Evolutionary conservation across 257 asterid species (phyloP).

Genomic region (Penstemon eatonii): DNA sequence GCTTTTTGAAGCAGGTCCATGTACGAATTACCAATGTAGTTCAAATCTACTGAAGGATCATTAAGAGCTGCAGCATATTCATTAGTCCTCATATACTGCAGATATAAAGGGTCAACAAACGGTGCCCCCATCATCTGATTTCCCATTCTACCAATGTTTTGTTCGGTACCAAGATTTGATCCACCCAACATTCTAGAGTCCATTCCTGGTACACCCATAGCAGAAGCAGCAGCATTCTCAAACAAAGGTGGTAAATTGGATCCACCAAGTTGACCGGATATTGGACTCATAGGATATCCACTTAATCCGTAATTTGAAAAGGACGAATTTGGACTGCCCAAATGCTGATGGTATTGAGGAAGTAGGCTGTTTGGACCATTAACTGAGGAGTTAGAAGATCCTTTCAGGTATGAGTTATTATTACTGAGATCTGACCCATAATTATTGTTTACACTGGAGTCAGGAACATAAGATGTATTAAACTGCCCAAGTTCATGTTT

Average conservation of each 20-base stretch:
- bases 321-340: constrained; percentile 78
- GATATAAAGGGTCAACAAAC: constrained; percentile 69
- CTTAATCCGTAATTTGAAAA: constrained; percentile 53
- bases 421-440: constrained; percentile 43
- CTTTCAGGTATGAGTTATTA: constrained; percentile 55
- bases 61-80: constrained; percentile 73
- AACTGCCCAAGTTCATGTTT: constrained; percentile 44
- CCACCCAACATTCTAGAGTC: constrained; percentile 76
- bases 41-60: constrained; percentile 69
- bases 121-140: constrained; percentile 70
- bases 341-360: constrained; percentile 67
- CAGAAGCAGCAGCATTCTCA: constrained; percentile 95
- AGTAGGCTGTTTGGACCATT: constrained; percentile 54
- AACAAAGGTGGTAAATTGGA: constrained; percentile 80
- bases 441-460: constrained; percentile 38
- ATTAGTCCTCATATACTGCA: constrained; percentile 72
- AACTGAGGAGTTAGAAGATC: constrained; percentile 47
- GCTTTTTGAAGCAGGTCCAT: constrained; percentile 87
- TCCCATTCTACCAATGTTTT: constrained; percentile 55
- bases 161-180: constrained; percentile 57
- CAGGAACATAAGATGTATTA: constrained; percentile 41
- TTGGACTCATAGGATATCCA: constrained; percentile 74
- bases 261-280: constrained; percentile 65
- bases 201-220: constrained; percentile 72
- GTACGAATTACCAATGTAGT: constrained; percentile 63